Base-by-base conservation (phyloP, 352 stramenopile genomes). In the Globisporangium megalacanthum region DNA sequence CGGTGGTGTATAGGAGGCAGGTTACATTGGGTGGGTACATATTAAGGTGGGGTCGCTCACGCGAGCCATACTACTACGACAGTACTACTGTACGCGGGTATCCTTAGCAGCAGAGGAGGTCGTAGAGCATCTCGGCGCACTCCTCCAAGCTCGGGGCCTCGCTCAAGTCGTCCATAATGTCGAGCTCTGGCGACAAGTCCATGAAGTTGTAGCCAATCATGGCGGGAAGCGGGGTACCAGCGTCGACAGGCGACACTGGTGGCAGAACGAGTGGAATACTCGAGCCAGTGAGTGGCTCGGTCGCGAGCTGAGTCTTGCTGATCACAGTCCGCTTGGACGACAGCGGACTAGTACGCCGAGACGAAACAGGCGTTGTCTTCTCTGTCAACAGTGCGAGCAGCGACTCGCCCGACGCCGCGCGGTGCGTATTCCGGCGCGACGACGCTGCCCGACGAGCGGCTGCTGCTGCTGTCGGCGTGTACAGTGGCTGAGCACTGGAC, bases 121-220 rank as follows among this genome's bases (percentile, higher is more conserved):
- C 79, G 58, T 87, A 72, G 35, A 89, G 66, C 53, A 80, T 78
- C 35, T 75, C 79, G 39, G 75, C 79, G 49, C 77, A 89, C 52
- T 86, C 79, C 39, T 89, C 74, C 1, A 89, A 68, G 20, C 70
- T 82, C 35, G 79, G 79, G 15, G 69, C 75, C 22, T 77, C 65
- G 35, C 65, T 73, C 49, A 71, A 70, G 41, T 83, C 78, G 49
- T 70, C 74, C 8, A 64, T 50, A 51, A 64, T 58, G 13, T 64
- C 58, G 14, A 64, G 20, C 9, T 64, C 58, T 4, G 44, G 5
- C 13, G 42, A 39, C 11, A 62, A 9, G n/a, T 54, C 48, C 25
- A 50, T 20, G 13, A 51, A 9, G 31, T 60, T 19, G 35, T 37
- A 20, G 37, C 31, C 35, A 13, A 39, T 39, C 35, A 39, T 36